phyloP scores from a whole-genome alignment of 768 basidiomycete species.

The Roridomyces roridus region DNA sequence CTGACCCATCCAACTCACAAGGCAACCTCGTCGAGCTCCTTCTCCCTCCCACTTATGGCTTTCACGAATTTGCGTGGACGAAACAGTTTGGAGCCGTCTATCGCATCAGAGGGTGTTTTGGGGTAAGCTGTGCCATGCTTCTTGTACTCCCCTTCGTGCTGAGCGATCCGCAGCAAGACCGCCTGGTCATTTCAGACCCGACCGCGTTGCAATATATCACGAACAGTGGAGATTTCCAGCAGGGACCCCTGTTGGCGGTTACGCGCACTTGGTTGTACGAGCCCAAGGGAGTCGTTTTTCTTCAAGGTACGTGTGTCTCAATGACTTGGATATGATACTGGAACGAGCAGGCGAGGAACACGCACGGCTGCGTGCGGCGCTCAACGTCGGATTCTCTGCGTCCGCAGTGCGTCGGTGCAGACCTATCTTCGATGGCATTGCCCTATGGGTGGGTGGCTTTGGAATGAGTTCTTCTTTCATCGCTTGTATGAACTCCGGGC shows the following conservation, averaged over 20 bases:
- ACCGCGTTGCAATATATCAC: slow-evolving; percentile 2
- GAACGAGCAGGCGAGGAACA: slow-evolving; percentile 8
- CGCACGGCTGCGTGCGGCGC: neutral
- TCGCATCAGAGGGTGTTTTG: slow-evolving; percentile 6
- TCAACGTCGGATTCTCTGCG: slow-evolving; percentile 9
- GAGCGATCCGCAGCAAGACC: neutral
- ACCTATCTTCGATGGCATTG: slow-evolving; percentile 4
- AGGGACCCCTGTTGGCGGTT: slow-evolving; percentile 1
- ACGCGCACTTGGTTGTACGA: slow-evolving; percentile 8
- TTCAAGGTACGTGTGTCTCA: neutral
- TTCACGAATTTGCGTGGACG: slow-evolving; percentile 7
- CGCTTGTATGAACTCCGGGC: neutral
- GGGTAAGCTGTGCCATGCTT: slow-evolving; percentile 1
- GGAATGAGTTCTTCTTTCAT: too few species aligned
- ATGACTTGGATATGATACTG: neutral
- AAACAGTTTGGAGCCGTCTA: neutral
- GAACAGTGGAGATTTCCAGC: slow-evolving; percentile 2
- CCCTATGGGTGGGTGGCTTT: neutral
- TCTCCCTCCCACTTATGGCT: neutral
- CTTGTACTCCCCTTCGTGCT: too few species aligned
- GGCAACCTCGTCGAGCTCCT: slow-evolving; percentile 7
- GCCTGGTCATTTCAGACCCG: slow-evolving; percentile 3
- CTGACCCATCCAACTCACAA: slow-evolving; percentile 1
- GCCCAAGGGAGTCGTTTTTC: neutral
- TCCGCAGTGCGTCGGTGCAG: slow-evolving; percentile 6